Base-by-base conservation (phyloP, 2,329 filamentous ascomycete genomes). In the Beauveria pseudobassiana region DNA sequence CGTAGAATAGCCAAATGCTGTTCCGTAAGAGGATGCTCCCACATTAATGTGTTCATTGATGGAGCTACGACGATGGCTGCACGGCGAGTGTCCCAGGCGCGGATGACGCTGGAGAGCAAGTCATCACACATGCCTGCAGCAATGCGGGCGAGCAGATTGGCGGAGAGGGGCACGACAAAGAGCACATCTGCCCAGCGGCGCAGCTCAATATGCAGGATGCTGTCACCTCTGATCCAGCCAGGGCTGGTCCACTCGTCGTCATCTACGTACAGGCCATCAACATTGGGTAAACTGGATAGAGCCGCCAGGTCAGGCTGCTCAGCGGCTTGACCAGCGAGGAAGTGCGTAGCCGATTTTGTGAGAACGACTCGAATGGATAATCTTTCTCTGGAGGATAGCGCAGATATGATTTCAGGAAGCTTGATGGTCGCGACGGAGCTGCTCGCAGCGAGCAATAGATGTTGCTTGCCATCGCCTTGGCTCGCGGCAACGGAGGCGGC, bases 1-100 rank as follows among this genome's bases (percentile, higher is more conserved):
- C 87, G 82, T 52, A 97, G 76, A 0, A 89, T 77, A 46, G 76
- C 76, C 43, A 96, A 75, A 65, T 96, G 91, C 65, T 83, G 85
- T 55, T 76, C 80, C 1, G 93, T 96, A 51, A 96, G 78, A 2
- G 92, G 93, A 71, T 97, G 91, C 61, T 81, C 79, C 88, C 90
- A 96, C 93, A 96, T 96, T 4, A 87, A 86, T 26, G 86, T 91
- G 72, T 97, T 96, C 91, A 96, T 96, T 34, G 89, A 87, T 1
- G 88, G 87, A 2, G 89, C 89, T 0, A 93, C 88, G 1, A 95
- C 69, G 42, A 96, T 91, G 7, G 88, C 76, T 18, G 79, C 71
- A 0, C 86, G 85, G n/a, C 80, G 80, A 0, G 86, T 87, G 74
- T 98, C 93, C 95, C 93, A 99, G 0, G 93, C 93, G 22, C 93